Evolutionary conservation across 2,329 filamentous ascomycete species (phyloP).

Genomic region (Teratosphaeria destructans): DNA sequence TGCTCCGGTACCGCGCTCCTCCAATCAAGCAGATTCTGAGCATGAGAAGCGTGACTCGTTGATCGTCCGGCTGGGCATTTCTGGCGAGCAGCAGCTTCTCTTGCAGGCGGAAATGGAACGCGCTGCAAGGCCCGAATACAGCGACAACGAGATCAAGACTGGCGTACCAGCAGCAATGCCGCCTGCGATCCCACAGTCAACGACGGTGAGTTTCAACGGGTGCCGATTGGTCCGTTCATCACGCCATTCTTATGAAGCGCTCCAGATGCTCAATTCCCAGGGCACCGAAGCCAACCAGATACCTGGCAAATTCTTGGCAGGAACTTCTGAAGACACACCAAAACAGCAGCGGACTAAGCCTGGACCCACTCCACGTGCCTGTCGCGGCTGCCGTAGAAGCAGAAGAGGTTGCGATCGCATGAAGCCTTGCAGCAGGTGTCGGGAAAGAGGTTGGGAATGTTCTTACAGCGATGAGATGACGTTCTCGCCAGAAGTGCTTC

Average conservation of each 20-base stretch:
- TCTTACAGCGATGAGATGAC: not conserved
- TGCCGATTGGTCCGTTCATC: no score
- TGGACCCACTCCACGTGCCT: not conserved
- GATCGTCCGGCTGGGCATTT: not conserved
- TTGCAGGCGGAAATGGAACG: not conserved
- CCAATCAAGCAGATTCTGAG: no score
- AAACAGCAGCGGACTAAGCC: no score
- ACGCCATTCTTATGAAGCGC: not conserved
- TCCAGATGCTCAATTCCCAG: not conserved
- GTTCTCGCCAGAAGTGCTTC: not conserved
- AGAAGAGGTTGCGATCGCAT: not conserved
- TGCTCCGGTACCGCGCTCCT: no score
- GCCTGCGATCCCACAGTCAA: no score
- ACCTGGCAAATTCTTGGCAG: no score
- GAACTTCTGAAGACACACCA: no score
- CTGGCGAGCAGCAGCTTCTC: not conserved
- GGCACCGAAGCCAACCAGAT: no score
- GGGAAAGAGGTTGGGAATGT: not conserved
- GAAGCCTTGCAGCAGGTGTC: not conserved
- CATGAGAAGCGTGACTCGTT: not conserved
- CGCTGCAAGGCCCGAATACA: not conserved
- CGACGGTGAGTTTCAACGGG: no score
- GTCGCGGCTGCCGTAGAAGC: not conserved
- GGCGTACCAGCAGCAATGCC: no score
- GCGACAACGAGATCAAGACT: not conserved